A percentile compares a stretch with the other conserved stretches of the same genome.
phyloP scores from a whole-genome alignment of 129 eudicot genomes.

The Flaveria trinervia region DNA sequence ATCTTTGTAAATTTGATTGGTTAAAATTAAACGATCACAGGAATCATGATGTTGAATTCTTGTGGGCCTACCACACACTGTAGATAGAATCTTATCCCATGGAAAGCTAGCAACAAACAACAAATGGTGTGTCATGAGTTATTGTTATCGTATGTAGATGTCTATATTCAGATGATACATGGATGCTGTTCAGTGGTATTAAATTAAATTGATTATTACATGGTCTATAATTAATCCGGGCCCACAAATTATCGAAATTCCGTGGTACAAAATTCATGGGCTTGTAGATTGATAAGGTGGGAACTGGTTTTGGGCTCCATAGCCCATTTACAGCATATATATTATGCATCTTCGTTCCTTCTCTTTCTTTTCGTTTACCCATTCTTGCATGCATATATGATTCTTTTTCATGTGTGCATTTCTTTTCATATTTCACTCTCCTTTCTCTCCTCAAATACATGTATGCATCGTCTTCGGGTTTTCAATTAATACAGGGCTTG shows the following conservation, averaged over 20 bases:
- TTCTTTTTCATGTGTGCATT: not conserved
- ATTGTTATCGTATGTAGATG: not conserved
- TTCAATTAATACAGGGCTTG: too few relatives aligned
- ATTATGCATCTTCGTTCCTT: not conserved
- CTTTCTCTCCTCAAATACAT: not conserved
- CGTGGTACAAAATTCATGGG: not conserved
- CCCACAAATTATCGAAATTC: not conserved
- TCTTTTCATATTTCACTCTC: not conserved
- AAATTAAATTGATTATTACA: not conserved
- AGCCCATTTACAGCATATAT: not conserved
- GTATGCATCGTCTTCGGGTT: too few relatives aligned
- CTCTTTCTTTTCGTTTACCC: too few relatives aligned
- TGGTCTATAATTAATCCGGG: not conserved
- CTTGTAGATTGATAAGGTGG: not conserved
- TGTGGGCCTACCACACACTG: not conserved
- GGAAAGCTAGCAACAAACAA: not conserved
- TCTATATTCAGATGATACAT: not conserved
- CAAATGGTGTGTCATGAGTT: not conserved
- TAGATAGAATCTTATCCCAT: slow-evolving; percentile 20
- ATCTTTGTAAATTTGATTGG: not conserved
- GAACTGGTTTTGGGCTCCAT: not conserved
- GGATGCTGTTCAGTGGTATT: not conserved
- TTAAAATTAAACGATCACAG: not conserved
- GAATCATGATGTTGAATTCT: not conserved
- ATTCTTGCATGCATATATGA: not conserved